Percentiles rank a stretch among this genome's conserved stretches.
Evolutionary conservation across 2,329 filamentous ascomycete genomes (phyloP).

Genomic region (Clarireedia sp.): DNA sequence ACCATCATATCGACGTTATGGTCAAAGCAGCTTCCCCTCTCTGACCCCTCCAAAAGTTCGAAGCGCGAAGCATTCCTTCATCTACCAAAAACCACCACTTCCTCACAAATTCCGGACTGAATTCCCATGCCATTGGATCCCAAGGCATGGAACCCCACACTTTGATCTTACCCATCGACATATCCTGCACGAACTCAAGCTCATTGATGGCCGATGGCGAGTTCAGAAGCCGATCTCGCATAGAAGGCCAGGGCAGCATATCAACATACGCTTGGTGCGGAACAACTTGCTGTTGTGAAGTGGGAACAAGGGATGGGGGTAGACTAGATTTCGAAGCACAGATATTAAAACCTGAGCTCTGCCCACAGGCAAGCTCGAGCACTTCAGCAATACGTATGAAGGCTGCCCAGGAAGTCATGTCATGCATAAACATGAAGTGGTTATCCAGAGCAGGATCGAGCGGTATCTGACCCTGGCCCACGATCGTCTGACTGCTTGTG

Average conservation of each 20-base stretch:
- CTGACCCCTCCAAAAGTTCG: conserved; percentile 27
- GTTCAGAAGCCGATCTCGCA: conserved; percentile 16
- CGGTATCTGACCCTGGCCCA: background rate
- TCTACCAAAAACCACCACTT: conserved; percentile 28
- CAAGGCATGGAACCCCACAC: conserved; percentile 27
- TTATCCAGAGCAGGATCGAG: conserved; percentile 12
- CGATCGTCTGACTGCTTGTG: conserved; percentile 1
- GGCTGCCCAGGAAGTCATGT: conserved; percentile 12
- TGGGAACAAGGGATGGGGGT: conserved; percentile 15
- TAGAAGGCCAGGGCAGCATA: conserved; percentile 17
- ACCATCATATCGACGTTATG: background rate
- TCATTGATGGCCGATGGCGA: conserved; percentile 17
- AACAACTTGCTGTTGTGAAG: conserved; percentile 15
- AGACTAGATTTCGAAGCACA: conserved; percentile 9
- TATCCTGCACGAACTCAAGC: conserved; percentile 14
- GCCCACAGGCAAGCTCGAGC: conserved; percentile 12
- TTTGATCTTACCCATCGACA: conserved; percentile 18
- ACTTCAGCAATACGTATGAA: conserved; percentile 13
- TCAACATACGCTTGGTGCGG: conserved; percentile 17
- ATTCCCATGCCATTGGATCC: conserved; percentile 28
- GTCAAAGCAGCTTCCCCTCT: conserved; percentile 20
- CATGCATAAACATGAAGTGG: conserved; percentile 15
- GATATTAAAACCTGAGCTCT: conserved; percentile 16
- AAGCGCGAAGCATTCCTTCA: conserved; percentile 22
- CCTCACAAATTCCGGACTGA: conserved; percentile 22